Base-by-base conservation (phyloP, 768 basidiomycete genomes). In the Tylopilus intermedius region DNA sequence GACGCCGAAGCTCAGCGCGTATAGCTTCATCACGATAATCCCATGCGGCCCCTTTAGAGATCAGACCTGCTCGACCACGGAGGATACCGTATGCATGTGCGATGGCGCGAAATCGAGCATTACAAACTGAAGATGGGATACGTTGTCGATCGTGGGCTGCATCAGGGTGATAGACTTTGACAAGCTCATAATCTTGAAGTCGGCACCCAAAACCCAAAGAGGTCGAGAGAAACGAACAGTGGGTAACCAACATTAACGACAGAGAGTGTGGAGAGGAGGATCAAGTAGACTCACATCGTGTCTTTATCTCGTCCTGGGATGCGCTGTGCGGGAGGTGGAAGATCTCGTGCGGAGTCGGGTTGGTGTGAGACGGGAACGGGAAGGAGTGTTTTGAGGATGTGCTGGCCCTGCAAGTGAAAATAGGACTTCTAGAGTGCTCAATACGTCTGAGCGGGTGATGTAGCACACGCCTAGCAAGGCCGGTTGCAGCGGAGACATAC, bases 131-230 rank as follows among this genome's bases (percentile, higher is more conserved):
- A 6, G 79, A 62, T 1, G 79, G 63, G 18, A 82, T 54, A 18
- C 59, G 50, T 6, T 74, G 74, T 26, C 74, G 72, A 9, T 70
- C 63, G 10, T 39, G 55, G 3, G 74, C 69, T 3, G 81, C 80
- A 64, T 90, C 88, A 3, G 88, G 88, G 61, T 90, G 88, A 62
- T 88, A 79, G 9, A 74, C 63, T 42, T 83, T 81, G 37, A 86
- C 87, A 38, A 90, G 78, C 29, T 89, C 87, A 59, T 83, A 88
- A 65, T 89, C 88, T 64, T 88, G 55, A 39, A 10, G 15, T 49
- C 11, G 46, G 45, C 22, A 35, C 38, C 38, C 6, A 38, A 38
- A 18, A 37, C 4, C 15, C 38, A 18, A 18, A 22, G 2, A 4
- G 38, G 38, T 18, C 5, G n/a, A 8, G 35, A n/a, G n/a, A 38